Evolutionary conservation across 2,329 filamentous ascomycete genomes (phyloP), one percentile per base, ranked within the genome.

Genomic region (Neopestalotiopsis sp.): DNA sequence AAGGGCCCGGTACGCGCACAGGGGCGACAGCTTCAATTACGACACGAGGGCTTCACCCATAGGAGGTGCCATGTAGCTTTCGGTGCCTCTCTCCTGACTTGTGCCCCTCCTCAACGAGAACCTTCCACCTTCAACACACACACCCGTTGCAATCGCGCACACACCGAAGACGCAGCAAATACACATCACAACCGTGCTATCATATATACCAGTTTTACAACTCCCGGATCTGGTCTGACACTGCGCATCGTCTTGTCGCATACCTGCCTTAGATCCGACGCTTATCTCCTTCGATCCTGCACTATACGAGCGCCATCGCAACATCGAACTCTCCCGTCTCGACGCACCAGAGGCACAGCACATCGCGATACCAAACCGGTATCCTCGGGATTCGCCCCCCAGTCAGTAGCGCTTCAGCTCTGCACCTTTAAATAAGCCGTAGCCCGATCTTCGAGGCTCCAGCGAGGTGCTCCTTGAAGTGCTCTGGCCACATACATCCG

Each of bases 361-460:
- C 45, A 57, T 66, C 49, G 45, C 24, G 38, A 17, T 20, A 32
- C 24, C 63, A 32, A 63, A 34, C 38, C n/a, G 61, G 73, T 72
- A 68, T 65, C 58, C 66, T 64, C 69, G 59, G 49, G 65, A 30
- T 57, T 45, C 66, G 67, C 59, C 28, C 45, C 56, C 63, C 59
- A 7, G 64, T 67, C 69, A 42, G 38, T 75, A 74, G 75, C 81
- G 75, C 80, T 81, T 81, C 78, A 74, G 74, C 71, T 75, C 76
- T 60, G 85, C 86, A 86, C 92, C 92, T 95, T 95, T 94, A 95
- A 96, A 95, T 78, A 95, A 78, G 94, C 94, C 92, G 94, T 95
- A 91, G 87, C 91, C 91, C 91, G 65, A 67, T 67, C 58, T 68
- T 74, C 73, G 92, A 92, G 92, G 90, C 75, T 92, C 91, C 91